Base-by-base conservation (phyloP, 1,284 basidiomycete species). In the Ustilago esculenta region DNA sequence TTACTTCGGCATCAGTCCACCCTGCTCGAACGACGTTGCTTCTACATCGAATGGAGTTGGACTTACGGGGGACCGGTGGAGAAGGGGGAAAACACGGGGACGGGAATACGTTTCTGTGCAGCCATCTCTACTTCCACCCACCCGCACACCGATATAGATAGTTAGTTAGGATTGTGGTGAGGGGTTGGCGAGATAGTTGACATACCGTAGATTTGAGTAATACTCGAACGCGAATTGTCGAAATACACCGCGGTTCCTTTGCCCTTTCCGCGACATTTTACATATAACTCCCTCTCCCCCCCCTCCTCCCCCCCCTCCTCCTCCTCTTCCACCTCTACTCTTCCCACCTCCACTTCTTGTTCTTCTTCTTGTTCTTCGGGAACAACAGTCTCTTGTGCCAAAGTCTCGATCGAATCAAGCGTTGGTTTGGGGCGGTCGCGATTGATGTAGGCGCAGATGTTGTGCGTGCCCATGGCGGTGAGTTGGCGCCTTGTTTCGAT, bases 161-260 rank as follows among this genome's bases (percentile, higher is more conserved):
- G n/a, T n/a, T n/a, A n/a, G n/a, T n/a, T n/a, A n/a, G n/a, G 32
- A 47, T 23, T 4, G 20, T 7, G 17, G 18, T 33, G 21, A 32
- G 18, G 14, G 24, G n/a, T n/a, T n/a, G n/a, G n/a, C n/a, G n/a
- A n/a, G 25, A 27, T 20, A n/a, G 33, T 6, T 10, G 10, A 55
- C 56, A 1, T 36, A 70, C 66, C 66, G 18, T 49, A 51, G 21
- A 70, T 32, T 12, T 70, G 67, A 27, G 48, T 50, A 17, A 70
- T 56, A 23, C 32, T 42, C 7, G 44, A 52, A 1, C 23, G 20
- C 2, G 0, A 1, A 7, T 0, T 0, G 24, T 70, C 49, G 20
- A 27, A 60, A 42, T 51, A 27, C 21, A 70, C 49, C 0, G 52
- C 33, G 20, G 23, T 52, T 12, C 56, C 56, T 39, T 57, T 64